Conservation (phyloP, 208 protist genomes). For the Acanthamoeba divionensis region DNA sequence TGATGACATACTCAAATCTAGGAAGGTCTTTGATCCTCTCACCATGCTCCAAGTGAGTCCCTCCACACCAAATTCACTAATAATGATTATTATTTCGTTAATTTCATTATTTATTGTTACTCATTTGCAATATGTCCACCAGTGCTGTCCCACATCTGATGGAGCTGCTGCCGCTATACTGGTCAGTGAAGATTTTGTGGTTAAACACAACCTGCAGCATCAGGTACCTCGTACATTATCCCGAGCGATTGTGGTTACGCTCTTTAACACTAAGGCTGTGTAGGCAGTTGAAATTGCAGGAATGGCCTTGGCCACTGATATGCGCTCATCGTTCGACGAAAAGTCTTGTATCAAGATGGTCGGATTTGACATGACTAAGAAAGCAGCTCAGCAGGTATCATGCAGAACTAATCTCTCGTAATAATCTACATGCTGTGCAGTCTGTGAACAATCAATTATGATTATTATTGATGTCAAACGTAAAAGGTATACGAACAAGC, state of each 20-base stretch:
- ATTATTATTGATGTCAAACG: background rate
- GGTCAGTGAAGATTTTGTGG: slow-evolving; percentile 58
- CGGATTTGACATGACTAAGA: slow-evolving; percentile 57
- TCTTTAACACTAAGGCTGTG: no score
- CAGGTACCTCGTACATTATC: no score
- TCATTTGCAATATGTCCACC: background rate
- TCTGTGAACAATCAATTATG: background rate
- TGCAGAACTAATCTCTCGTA: background rate
- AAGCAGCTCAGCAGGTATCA: slow-evolving; percentile 2
- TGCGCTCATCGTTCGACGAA: background rate
- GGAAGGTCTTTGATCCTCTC: background rate
- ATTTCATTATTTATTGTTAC: background rate
- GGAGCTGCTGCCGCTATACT: slow-evolving; percentile 59
- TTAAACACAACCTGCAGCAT: slow-evolving; percentile 49
- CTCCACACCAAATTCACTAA: background rate
- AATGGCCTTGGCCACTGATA: slow-evolving; percentile 53
- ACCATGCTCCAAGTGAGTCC: slow-evolving; percentile 58
- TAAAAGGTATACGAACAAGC: slow-evolving; percentile 25
- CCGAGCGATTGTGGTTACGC: no score
- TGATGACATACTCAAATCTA: background rate
- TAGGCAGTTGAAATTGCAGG: slow-evolving; percentile 61
- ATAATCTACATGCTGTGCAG: background rate
- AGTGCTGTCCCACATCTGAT: slow-evolving; percentile 63
- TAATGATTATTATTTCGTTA: background rate
- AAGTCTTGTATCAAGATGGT: slow-evolving; percentile 17